Base-by-base conservation (phyloP, 257 asterid genomes). In the Thymus quinquecostatus region DNA sequence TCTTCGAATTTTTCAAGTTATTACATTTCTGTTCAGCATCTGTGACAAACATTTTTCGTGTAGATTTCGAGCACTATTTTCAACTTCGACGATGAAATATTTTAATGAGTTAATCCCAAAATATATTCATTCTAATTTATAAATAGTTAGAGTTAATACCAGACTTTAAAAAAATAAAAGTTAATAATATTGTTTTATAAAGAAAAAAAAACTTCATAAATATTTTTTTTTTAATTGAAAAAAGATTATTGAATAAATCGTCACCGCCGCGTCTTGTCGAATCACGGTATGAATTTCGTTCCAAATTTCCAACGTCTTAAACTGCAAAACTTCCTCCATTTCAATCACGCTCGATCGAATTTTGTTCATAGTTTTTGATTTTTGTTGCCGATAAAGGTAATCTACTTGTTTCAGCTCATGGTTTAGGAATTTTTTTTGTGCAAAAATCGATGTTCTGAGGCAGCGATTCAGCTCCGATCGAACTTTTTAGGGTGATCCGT, bases 191-290 rank as follows among this genome's bases (percentile, higher is more conserved):
- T 21, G 68, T 8, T 3, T 1, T n/a, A 4, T 40, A 62, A 41
- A 27, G 4, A 40, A n/a, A 3, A 8, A 12, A 8, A 44, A 44
- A 44, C 10, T 44, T 44, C 3, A 14, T n/a, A 34, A 10, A 3
- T 49, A 48, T 21, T 2, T 4, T 53, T 14, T 9, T 51, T 33
- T 51, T 8, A 21, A 7, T 2, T 5, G 21, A 33, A 44, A 32
- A 21, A 48, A n/a, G 9, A 49, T 11, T 33, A 28, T 4, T 64
- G 1, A 69, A 54, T 45, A 2, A 44, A 63, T 3, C 12, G 45
- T 76, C 81, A 68, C 71, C 78, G 80, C 53, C 76, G 45, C 75
- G 56, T 60, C 66, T 21, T 33, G 27, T 68, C 45, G 21, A 30
- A 36, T 58, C 66, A 2, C 56, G 64, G 64, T 50, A 38, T 21